phyloP scores from a whole-genome alignment of 345 rosid genomes.

The Eucalyptus polybractea region DNA sequence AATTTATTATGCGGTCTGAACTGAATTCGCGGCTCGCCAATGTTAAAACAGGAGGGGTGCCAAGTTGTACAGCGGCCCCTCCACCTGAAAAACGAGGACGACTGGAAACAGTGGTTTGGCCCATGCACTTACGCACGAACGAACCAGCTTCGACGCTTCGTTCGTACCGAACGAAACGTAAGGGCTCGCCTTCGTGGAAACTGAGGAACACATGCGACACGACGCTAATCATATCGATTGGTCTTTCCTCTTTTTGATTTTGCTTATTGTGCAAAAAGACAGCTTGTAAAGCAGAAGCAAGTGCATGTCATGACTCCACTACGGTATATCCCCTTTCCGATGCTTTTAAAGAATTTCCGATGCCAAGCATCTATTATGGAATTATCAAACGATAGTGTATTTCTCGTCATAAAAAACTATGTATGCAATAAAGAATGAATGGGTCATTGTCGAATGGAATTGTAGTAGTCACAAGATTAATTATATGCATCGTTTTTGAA shows the following conservation, averaged over 20 bases:
- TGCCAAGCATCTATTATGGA: neutral
- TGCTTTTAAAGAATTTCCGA: neutral
- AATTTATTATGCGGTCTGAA: neutral
- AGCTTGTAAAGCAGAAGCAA: neutral
- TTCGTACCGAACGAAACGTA: neutral
- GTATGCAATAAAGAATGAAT: neutral
- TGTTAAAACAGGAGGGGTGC: neutral
- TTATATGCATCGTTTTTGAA: neutral
- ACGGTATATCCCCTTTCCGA: neutral
- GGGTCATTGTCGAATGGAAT: neutral
- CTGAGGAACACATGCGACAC: neutral
- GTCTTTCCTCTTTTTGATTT: neutral
- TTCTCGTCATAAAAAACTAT: neutral
- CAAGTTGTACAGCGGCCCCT: neutral
- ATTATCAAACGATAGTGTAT: neutral
- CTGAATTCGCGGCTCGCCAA: neutral
- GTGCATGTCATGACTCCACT: neutral
- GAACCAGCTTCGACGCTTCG: neutral
- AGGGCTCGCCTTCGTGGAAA: neutral
- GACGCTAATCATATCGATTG: neutral
- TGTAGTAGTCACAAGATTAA: accelerated
- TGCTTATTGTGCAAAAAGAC: neutral
- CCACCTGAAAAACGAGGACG: neutral
- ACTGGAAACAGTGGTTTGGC: neutral
- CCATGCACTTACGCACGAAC: neutral